A percentile compares a stretch with the other conserved stretches of the same genome.
Conservation (phyloP, 768 basidiomycete genomes). For the Termitomyces sp. region DNA sequence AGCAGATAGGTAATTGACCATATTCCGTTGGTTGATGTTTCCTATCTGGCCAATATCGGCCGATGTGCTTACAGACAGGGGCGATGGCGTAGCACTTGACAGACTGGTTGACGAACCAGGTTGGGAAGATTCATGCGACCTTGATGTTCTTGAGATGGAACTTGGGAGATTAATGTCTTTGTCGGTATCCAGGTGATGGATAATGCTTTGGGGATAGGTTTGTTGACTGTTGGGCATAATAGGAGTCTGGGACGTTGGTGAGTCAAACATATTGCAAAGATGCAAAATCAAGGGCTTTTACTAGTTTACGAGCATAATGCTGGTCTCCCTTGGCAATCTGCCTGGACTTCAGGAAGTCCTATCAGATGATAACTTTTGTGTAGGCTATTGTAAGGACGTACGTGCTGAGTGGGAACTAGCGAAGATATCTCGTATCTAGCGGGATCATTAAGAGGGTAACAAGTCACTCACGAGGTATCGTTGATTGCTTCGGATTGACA, state of each 20-base stretch:
- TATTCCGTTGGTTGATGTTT: background rate
- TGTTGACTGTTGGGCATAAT: background rate
- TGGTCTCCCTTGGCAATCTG: background rate
- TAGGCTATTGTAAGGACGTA: background rate
- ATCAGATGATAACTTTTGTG: background rate
- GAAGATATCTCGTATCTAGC: background rate
- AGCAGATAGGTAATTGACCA: background rate
- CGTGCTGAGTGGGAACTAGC: background rate
- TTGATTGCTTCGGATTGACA: background rate
- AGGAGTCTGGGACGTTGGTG: background rate
- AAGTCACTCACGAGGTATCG: background rate
- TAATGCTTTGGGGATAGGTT: background rate
- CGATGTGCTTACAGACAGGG: slow-evolving; percentile 3
- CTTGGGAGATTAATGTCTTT: background rate
- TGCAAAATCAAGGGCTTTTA: background rate
- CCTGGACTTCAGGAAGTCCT: background rate
- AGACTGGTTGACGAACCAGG: background rate
- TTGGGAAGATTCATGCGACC: background rate
- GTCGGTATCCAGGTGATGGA: background rate
- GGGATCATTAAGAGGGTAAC: background rate
- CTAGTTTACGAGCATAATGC: background rate
- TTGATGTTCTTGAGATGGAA: slow-evolving; percentile 2
- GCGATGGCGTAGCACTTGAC: slow-evolving; percentile 1
- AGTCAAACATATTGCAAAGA: background rate
- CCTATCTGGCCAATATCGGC: background rate